Conservation (phyloP, 2,329 filamentous ascomycete species). For the Diplodia corticola region DNA sequence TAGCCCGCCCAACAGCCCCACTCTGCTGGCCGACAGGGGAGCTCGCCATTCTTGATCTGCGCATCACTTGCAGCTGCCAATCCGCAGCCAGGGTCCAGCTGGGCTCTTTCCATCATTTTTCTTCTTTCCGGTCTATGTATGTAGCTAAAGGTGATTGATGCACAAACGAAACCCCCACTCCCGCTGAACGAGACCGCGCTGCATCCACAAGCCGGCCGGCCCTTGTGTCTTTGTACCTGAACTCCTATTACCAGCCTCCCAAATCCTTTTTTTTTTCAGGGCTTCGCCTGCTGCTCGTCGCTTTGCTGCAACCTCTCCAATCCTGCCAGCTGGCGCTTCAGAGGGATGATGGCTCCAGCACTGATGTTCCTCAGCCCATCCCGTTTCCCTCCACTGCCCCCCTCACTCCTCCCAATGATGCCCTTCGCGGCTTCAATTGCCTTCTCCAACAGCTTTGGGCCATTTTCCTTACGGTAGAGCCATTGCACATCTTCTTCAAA, state of each 20-base stretch:
- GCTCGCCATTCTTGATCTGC: conserved; percentile 2
- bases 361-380: conserved; percentile 52
- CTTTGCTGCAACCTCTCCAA: conserved; percentile 34
- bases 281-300: not conserved
- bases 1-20: not conserved
- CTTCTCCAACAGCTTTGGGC: conserved; percentile 45
- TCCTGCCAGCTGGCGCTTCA: conserved; percentile 43
- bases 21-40: not conserved
- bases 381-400: conserved; percentile 31
- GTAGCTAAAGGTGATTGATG: not conserved
- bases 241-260: conserved; percentile 1
- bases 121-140: not conserved
- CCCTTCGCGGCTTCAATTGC: conserved; percentile 46
- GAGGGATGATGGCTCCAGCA: conserved; percentile 48
- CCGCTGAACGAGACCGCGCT: not conserved
- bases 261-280: conserved; percentile 12
- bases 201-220: not conserved
- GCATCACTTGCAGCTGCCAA: conserved; percentile 1
- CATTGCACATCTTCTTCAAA: conserved; percentile 55
- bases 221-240: not conserved
- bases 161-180: not conserved
- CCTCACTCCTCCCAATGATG: conserved; percentile 42
- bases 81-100: conserved; percentile 8
- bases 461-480: conserved; percentile 47
- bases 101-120: not conserved